Percentiles rank a stretch among this genome's conserved stretches.
Evolutionary conservation across 2,329 filamentous ascomycete genomes (phyloP).

Genomic region (Hypoxylon sp.): DNA sequence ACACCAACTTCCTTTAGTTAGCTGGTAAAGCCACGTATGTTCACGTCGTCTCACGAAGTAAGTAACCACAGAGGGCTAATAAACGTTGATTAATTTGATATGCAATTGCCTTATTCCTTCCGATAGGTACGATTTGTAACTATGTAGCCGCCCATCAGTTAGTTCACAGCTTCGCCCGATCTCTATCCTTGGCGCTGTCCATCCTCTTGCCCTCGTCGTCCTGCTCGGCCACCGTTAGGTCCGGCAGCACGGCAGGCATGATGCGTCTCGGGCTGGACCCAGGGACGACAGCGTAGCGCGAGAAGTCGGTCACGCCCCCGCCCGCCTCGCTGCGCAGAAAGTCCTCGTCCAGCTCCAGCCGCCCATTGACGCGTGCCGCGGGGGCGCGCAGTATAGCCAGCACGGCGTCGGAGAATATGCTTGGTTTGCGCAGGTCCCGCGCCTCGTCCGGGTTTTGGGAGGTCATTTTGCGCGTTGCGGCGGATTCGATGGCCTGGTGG

Average conservation of each 20-base stretch:
- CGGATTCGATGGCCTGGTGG: conserved; percentile 75
- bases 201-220: conserved; percentile 80
- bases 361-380: conserved; percentile 73
- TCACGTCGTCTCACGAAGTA: background rate
- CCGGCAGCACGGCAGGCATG: conserved; percentile 78
- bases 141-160: background rate
- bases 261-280: conserved; percentile 72
- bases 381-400: conserved; percentile 76
- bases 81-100: background rate
- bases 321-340: conserved; percentile 71
- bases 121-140: background rate
- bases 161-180: conserved; percentile 56
- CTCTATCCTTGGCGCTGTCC: conserved; percentile 67
- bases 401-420: conserved; percentile 84
- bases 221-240: conserved; percentile 80
- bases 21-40: background rate
- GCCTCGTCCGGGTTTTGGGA: conserved; percentile 59
- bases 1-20: background rate
- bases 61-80: background rate
- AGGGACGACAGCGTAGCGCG: conserved; percentile 72
- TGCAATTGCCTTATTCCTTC: background rate
- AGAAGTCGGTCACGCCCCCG: conserved; percentile 76
- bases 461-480: conserved; percentile 72
- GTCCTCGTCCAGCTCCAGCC: conserved; percentile 82
- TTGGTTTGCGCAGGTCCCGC: conserved; percentile 74